Percentiles rank a stretch among this genome's conserved stretches.
phyloP scores from a whole-genome alignment of 1,139 yeast genomes.

The Taphrina confusa region DNA sequence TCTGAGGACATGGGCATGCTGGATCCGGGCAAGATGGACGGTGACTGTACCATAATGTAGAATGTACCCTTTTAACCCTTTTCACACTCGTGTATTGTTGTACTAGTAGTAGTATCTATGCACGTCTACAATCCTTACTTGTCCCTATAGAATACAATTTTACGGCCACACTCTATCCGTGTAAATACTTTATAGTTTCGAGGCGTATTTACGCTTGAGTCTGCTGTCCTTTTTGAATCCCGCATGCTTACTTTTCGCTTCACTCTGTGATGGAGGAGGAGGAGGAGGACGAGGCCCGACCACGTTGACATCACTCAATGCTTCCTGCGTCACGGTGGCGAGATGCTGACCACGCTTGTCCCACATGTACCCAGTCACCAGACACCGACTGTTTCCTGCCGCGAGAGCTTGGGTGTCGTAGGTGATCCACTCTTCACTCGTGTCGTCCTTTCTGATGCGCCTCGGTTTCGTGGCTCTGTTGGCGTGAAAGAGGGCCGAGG shows the following conservation, averaged over 20 bases:
- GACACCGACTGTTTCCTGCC: slow-evolving; percentile 25
- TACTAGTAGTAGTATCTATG: no score
- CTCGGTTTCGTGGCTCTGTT: not conserved
- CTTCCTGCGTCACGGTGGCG: slow-evolving; percentile 33
- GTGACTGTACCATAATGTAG: slow-evolving; percentile 28
- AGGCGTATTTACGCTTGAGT: not conserved
- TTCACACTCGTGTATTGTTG: not conserved
- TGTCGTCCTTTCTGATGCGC: not conserved
- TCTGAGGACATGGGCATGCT: slow-evolving; percentile 51
- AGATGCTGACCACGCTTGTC: slow-evolving; percentile 18
- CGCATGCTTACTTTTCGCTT: not conserved
- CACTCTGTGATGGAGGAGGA: no score
- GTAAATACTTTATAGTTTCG: not conserved
- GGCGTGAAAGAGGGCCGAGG: not conserved
- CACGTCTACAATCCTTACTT: no score
- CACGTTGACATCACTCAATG: slow-evolving; percentile 25
- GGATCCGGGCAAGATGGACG: slow-evolving; percentile 20
- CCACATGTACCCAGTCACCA: slow-evolving; percentile 33
- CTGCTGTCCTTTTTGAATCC: slow-evolving; percentile 1
- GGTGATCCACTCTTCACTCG: slow-evolving; percentile 20
- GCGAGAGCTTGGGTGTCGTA: slow-evolving; percentile 26
- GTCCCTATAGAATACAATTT: no score
- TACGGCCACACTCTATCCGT: no score
- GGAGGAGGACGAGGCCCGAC: slow-evolving; percentile 10
- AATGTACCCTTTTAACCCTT: not conserved